phyloP scores from a whole-genome alignment of 2,329 filamentous ascomycete genomes.

The Xylaria sp. region DNA sequence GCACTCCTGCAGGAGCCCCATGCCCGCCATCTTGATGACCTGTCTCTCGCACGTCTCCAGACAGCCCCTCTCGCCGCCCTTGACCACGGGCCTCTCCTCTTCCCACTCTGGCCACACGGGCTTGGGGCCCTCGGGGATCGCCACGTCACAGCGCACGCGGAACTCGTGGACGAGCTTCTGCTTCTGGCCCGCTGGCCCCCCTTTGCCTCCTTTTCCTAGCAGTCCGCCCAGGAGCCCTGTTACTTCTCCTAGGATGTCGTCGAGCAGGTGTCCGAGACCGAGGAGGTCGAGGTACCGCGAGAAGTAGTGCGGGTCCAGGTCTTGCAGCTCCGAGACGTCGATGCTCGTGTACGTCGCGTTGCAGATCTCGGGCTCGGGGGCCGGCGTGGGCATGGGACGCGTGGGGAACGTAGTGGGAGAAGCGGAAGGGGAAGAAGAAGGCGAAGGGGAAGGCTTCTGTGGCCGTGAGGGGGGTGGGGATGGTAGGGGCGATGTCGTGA shows the following conservation, averaged over 20 bases:
- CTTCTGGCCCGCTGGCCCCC: background rate
- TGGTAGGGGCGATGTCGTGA: background rate
- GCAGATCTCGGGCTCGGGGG: constrained; percentile 27
- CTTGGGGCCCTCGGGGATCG: constrained; percentile 7
- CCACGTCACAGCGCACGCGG: constrained; percentile 33
- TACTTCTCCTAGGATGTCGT: background rate
- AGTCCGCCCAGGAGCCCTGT: background rate
- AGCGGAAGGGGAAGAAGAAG: background rate
- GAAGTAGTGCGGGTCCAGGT: constrained; percentile 29
- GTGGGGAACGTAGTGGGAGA: no score
- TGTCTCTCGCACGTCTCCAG: constrained; percentile 34
- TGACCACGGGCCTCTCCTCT: background rate
- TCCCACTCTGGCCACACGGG: constrained; percentile 10
- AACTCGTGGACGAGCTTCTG: constrained; percentile 33
- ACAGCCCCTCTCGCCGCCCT: constrained; percentile 22
- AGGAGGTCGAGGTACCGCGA: constrained; percentile 33
- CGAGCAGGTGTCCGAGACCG: constrained; percentile 13
- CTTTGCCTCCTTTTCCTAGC: constrained; percentile 6
- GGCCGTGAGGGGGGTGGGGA: background rate
- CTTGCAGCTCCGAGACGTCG: constrained; percentile 31
- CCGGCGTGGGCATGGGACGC: background rate
- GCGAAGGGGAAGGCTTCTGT: background rate
- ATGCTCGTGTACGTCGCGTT: constrained; percentile 27
- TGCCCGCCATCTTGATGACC: constrained; percentile 23
- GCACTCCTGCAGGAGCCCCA: constrained; percentile 28